Percentiles rank a stretch among this genome's conserved stretches.
Evolutionary conservation across 169 alveolate species (phyloP).

Genomic region (Cystoisospora suis): DNA sequence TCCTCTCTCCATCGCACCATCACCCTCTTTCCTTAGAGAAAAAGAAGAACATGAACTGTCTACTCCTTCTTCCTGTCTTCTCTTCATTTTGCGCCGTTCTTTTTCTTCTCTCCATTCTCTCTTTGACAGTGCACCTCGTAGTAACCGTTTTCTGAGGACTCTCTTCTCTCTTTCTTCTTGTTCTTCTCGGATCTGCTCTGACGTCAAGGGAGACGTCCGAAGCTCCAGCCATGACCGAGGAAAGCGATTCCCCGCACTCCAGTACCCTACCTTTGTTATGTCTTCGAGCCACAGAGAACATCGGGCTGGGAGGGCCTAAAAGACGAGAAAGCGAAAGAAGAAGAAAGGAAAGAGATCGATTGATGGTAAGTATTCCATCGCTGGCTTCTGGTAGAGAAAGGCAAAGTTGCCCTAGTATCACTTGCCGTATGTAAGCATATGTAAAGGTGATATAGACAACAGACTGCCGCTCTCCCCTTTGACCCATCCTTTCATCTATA

Average conservation of each 20-base stretch:
- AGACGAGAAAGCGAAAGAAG: not conserved
- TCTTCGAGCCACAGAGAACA: not conserved
- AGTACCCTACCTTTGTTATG: not conserved
- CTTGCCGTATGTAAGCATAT: too few relatives aligned
- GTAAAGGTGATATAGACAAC: too few relatives aligned
- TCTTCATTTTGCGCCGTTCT: not conserved
- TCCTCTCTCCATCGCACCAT: too few relatives aligned
- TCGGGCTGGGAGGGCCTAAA: slow-evolving; percentile 19
- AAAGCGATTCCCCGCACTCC: slow-evolving; percentile 24
- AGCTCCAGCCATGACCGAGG: slow-evolving; percentile 10
- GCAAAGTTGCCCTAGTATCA: too few relatives aligned
- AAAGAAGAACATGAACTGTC: not conserved
- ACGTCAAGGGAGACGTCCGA: not conserved
- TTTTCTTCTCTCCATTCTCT: not conserved
- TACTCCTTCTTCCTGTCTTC: too few relatives aligned
- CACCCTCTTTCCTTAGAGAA: too few relatives aligned
- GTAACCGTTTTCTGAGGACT: not conserved
- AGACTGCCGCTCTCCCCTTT: too few relatives aligned
- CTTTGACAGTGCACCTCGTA: not conserved
- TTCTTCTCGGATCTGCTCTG: not conserved
- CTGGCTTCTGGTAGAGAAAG: too few relatives aligned
- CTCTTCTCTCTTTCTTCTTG: not conserved
- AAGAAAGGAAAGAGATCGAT: not conserved
- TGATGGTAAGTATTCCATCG: not conserved
- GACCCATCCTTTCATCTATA: too few relatives aligned